Percentiles rank a stretch among this genome's conserved stretches.
Evolutionary conservation across 2,329 filamentous ascomycete species (phyloP).

Genomic region (Aureobasidium lini): DNA sequence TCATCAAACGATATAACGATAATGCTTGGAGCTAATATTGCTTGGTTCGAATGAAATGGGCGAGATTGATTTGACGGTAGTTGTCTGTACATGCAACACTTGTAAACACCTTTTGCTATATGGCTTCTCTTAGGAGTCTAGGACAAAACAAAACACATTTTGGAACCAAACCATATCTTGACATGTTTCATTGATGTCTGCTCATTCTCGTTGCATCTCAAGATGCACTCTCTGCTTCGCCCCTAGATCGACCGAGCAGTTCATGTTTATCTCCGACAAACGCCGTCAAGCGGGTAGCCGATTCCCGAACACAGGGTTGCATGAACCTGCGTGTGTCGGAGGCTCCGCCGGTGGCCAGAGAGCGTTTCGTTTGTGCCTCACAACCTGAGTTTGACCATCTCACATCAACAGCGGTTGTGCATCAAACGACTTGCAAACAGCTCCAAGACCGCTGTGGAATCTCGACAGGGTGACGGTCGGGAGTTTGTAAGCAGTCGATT

Average conservation of each 20-base stretch:
- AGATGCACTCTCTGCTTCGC: neutral
- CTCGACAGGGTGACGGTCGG: neutral
- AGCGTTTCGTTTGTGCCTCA: neutral
- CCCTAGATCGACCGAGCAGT: neutral
- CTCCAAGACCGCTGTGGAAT: neutral
- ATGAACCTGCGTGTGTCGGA: neutral
- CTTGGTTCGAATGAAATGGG: slow-evolving; percentile 6
- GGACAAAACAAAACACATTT: slow-evolving; percentile 2
- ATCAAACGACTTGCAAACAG: neutral
- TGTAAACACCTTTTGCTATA: slow-evolving; percentile 7
- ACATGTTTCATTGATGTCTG: neutral
- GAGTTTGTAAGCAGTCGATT: slow-evolving; percentile 4
- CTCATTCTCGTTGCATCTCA: neutral
- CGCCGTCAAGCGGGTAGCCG: neutral
- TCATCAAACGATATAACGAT: slow-evolving; percentile 8
- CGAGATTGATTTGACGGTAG: neutral
- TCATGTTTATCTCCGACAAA: neutral
- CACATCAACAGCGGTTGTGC: neutral
- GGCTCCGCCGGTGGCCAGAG: neutral
- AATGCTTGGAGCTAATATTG: slow-evolving; percentile 9
- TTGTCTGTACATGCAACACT: slow-evolving; percentile 1
- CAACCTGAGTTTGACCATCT: neutral
- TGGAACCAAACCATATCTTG: neutral
- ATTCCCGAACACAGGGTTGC: neutral
- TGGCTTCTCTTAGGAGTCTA: neutral